A percentile compares a stretch with the other conserved stretches of the same genome.
Conservation (phyloP, 2,329 filamentous ascomycete genomes). For the Blastomyces gilchristii region DNA sequence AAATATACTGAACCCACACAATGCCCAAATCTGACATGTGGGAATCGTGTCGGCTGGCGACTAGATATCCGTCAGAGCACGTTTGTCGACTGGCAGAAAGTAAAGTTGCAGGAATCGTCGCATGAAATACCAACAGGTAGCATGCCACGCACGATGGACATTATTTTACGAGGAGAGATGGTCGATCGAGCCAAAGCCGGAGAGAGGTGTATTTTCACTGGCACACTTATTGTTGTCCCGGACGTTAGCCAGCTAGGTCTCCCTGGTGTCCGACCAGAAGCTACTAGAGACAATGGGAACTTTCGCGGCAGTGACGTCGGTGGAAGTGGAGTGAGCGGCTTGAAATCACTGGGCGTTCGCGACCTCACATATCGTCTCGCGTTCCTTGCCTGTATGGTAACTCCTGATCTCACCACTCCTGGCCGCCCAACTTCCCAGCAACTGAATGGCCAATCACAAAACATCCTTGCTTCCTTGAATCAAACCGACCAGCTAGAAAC, state of each 20-base stretch:
- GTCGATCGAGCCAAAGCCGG: slow-evolving; percentile 95
- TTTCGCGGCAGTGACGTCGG: slow-evolving; percentile 69
- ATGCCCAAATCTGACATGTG: slow-evolving; percentile 79
- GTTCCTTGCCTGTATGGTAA: slow-evolving; percentile 96
- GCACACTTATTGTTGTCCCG: slow-evolving; percentile 88
- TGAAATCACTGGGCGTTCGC: slow-evolving; percentile 86
- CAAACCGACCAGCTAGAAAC: slow-evolving; percentile 60
- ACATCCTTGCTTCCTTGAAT: slow-evolving; percentile 76
- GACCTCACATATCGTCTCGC: slow-evolving; percentile 92
- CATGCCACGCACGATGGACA: slow-evolving; percentile 96
- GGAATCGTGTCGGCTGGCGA: slow-evolving; percentile 86
- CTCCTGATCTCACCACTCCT: slow-evolving; percentile 70
- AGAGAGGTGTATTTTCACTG: slow-evolving; percentile 97
- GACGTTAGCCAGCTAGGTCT: slow-evolving; percentile 92
- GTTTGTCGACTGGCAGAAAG: slow-evolving; percentile 98
- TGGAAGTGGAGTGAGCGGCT: slow-evolving; percentile 71
- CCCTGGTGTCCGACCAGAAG: slow-evolving; percentile 72
- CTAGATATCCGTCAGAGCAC: slow-evolving; percentile 95
- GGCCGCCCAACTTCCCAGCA: slow-evolving; percentile 63
- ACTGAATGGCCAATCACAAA: slow-evolving; percentile 62
- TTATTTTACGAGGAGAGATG: slow-evolving; percentile 92
- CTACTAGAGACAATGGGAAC: slow-evolving; percentile 70
- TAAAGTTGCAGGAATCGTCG: slow-evolving; percentile 95
- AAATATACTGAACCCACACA: slow-evolving; percentile 94
- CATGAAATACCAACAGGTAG: slow-evolving; percentile 96